Conservation (phyloP, 148 eudicot genomes). For the Hydrangea macrophylla region DNA sequence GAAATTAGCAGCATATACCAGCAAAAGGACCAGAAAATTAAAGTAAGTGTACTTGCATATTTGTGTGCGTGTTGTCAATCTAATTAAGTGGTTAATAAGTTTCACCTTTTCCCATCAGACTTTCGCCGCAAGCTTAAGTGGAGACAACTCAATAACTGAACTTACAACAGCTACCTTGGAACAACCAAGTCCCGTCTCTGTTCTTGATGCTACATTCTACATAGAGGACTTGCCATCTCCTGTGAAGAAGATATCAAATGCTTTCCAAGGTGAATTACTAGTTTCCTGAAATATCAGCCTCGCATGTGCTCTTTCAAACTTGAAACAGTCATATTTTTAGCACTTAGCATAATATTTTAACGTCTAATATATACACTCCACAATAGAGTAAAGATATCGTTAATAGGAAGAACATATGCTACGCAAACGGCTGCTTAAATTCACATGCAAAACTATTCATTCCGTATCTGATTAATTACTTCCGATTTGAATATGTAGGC, state of each 20-base stretch:
- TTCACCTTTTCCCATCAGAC: constrained; percentile 35
- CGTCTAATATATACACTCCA: no score
- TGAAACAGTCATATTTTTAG: background rate
- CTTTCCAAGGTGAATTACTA: constrained; percentile 47
- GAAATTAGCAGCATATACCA: constrained; percentile 22
- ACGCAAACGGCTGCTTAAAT: background rate
- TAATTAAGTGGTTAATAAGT: constrained; percentile 19
- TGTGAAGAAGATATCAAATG: constrained; percentile 48
- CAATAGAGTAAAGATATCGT: background rate
- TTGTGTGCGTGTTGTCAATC: background rate
- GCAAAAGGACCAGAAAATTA: constrained; percentile 13
- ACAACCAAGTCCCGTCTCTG: constrained; percentile 92
- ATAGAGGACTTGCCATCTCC: constrained; percentile 76
- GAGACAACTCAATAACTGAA: constrained; percentile 32
- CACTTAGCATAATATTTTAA: no score
- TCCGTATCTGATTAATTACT: no score
- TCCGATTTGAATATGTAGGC: no score
- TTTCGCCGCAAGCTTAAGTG: constrained; percentile 25
- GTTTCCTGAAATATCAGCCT: background rate
- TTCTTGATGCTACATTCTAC: constrained; percentile 65
- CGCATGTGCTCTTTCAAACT: background rate
- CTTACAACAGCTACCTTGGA: constrained; percentile 37
- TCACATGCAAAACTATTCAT: no score
- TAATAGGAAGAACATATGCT: background rate
- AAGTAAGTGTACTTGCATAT: constrained; percentile 18